A percentile compares a stretch with the other conserved stretches of the same genome.
Conservation (phyloP, 1,284 basidiomycete species). For the Tilletia walkeri region DNA sequence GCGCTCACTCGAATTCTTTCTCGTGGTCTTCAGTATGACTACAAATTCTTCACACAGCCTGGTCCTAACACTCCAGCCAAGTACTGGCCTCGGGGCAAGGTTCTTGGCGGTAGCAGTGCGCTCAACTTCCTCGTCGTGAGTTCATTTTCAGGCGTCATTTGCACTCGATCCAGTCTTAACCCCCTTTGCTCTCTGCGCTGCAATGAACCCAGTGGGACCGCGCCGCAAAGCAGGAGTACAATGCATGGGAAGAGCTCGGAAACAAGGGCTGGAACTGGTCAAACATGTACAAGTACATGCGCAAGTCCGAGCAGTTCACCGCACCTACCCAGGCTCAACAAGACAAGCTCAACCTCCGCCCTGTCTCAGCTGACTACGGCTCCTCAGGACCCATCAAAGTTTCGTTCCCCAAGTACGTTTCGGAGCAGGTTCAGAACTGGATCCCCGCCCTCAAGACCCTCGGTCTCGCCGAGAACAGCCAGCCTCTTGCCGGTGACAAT, state of each 20-base stretch:
- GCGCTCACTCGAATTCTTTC: too few relatives aligned
- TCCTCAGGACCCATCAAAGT: slow-evolving; percentile 44
- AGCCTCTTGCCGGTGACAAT: slow-evolving; percentile 45
- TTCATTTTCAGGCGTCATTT: neutral
- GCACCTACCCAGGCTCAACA: slow-evolving; percentile 41
- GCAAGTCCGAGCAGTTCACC: slow-evolving; percentile 54
- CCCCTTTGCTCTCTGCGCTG: neutral
- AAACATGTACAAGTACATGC: slow-evolving; percentile 56
- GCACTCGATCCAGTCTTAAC: neutral
- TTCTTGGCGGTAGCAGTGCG: slow-evolving; percentile 53
- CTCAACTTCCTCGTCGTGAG: slow-evolving; percentile 43
- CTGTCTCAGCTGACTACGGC: slow-evolving; percentile 47
- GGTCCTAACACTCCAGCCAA: slow-evolving; percentile 19
- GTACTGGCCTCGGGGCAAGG: slow-evolving; percentile 50
- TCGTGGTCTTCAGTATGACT: slow-evolving; percentile 8
- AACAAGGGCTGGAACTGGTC: slow-evolving; percentile 55
- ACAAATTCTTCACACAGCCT: slow-evolving; percentile 17
- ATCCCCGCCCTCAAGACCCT: slow-evolving; percentile 33
- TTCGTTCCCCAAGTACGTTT: slow-evolving; percentile 47
- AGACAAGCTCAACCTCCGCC: slow-evolving; percentile 36
- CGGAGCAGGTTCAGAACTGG: slow-evolving; percentile 39
- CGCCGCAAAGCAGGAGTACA: slow-evolving; percentile 48
- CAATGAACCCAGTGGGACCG: slow-evolving; percentile 51
- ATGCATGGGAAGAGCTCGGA: slow-evolving; percentile 48
- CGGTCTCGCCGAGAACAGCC: slow-evolving; percentile 36